phyloP scores from a whole-genome alignment of 1,284 basidiomycete genomes.

The Ustilago loliicola region DNA sequence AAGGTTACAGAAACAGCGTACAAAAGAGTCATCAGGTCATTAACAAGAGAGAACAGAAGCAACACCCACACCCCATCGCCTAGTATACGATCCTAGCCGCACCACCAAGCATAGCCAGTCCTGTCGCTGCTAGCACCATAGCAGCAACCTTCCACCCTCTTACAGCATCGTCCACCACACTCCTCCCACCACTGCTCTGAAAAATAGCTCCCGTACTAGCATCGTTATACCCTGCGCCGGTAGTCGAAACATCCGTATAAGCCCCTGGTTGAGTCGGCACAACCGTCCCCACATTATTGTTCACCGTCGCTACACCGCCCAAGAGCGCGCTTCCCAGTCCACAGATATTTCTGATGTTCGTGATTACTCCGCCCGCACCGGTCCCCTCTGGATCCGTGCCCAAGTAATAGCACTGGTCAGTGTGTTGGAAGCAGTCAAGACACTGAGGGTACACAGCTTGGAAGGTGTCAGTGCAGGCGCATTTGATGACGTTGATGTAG shows the following conservation, averaged over 20 bases:
- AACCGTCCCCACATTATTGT: slow-evolving; percentile 31
- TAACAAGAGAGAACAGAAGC: not conserved
- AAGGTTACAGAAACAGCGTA: not conserved
- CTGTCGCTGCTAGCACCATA: slow-evolving; percentile 12
- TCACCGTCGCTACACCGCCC: slow-evolving; percentile 53
- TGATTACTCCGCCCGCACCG: slow-evolving; percentile 47
- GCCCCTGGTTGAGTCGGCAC: slow-evolving; percentile 21
- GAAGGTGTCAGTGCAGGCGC: slow-evolving; percentile 79
- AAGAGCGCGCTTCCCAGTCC: slow-evolving; percentile 52
- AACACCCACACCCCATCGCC: not conserved
- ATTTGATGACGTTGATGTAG: slow-evolving; percentile 75
- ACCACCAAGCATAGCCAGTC: slow-evolving; percentile 24
- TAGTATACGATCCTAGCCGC: slow-evolving; percentile 19
- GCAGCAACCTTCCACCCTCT: slow-evolving; percentile 16
- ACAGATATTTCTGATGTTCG: slow-evolving; percentile 60
- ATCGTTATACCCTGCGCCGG: slow-evolving; percentile 48
- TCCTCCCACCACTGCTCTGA: slow-evolving; percentile 21
- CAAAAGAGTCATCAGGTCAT: slow-evolving; percentile 6
- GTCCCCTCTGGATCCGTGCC: slow-evolving; percentile 63
- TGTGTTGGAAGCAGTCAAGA: slow-evolving; percentile 74
- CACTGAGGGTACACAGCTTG: slow-evolving; percentile 79
- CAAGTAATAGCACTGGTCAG: slow-evolving; percentile 57
- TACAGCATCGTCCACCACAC: slow-evolving; percentile 21
- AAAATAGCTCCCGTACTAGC: slow-evolving; percentile 52
- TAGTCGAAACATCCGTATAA: slow-evolving; percentile 53